Base-by-base conservation (phyloP, 495 filamentous ascomycete species). In the Amorphotheca resinae region DNA sequence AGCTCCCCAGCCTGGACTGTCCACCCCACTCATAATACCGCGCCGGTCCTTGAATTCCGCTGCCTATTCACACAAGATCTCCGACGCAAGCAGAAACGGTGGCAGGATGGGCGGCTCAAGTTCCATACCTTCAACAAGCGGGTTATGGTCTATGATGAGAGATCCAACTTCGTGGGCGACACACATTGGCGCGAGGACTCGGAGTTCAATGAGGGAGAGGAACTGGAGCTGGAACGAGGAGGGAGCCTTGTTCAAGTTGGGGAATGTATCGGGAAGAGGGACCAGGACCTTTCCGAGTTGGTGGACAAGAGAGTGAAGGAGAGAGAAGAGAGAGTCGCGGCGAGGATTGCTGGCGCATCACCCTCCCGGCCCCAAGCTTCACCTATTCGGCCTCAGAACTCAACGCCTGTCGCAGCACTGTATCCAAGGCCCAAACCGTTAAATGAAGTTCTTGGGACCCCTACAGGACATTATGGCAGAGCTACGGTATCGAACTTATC, bases 121-220 rank as follows among this genome's bases (percentile, higher is more conserved):
- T 93, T 77, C 55, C 87, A 95, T 57, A 82, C 83, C 1, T 93
- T 93, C 69, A 95, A 95, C 63, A 84, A 80, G 50, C 77, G 87
- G 3, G 65, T 87, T 30, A 93, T 95, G 87, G 82, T 91, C 16
- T 89, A 89, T 52, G 87, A 95, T 56, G 76, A 77, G 12, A 64
- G 68, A 14, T 73, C 84, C 0, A 84, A 91, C 59, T 84, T 79
- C 48, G 68, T 94, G 21, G 88, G 87, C 7, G 88, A 95, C 54
- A 74, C 74, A 20, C 84, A 94, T 55, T 91, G 82, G 83, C 74
- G 73, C 30, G 70, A 79, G 16, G 69, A 69, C 36, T 72, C 68
- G 37, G 68, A 71, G 8, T 54, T 83, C 2, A 79, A 79, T 46
- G 69, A 74, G 17, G 87, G 87, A 12, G 86, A 93, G 50, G 87